These are phyloP conservation scores for Aschersonia sp. DNA, from an alignment of 2,329 filamentous ascomycete species.

Conservation along the genomic window DNA sequence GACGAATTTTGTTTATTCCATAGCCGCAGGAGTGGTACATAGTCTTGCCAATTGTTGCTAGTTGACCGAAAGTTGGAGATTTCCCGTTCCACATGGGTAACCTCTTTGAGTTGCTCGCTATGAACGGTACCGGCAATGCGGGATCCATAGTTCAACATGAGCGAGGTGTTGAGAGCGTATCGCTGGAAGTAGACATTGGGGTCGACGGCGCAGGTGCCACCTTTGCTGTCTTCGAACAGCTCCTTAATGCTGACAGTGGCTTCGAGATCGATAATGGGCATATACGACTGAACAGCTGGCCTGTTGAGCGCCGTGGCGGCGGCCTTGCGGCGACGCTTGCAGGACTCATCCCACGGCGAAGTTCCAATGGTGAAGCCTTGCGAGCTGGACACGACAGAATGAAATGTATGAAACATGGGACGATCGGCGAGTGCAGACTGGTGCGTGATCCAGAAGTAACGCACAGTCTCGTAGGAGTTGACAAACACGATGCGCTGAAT, in stretches of 20 bases:
- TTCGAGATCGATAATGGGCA: conserved; percentile 72
- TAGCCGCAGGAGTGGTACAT: conserved; percentile 60
- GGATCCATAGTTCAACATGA: conserved; percentile 69
- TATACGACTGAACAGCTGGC: conserved; percentile 62
- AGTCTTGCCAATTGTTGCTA: conserved; percentile 76
- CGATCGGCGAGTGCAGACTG: conserved; percentile 66
- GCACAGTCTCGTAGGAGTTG: conserved; percentile 63
- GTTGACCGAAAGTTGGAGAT: conserved; percentile 66
- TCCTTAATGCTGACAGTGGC: conserved; percentile 59
- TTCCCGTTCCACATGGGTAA: conserved; percentile 59
- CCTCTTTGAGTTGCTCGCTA: conserved; percentile 54
- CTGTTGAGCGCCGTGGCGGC: conserved; percentile 67
- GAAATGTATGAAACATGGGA: conserved; percentile 69
- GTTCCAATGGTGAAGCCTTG: conserved; percentile 75
- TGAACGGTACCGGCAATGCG: conserved; percentile 59
- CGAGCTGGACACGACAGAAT: conserved; percentile 61
- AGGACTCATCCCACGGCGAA: conserved; percentile 72
- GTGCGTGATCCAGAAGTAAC: conserved; percentile 63
- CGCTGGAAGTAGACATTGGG: conserved; percentile 61
- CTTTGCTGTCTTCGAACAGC: conserved; percentile 47
- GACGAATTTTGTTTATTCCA: conserved; percentile 46
- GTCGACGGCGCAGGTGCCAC: conserved; percentile 51
- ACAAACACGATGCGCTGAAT: conserved; percentile 56
- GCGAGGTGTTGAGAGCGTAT: conserved; percentile 61
- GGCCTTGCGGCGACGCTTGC: conserved; percentile 62